Evolutionary conservation across 345 rosid species (phyloP), one percentile per base, ranked within the genome.

Genomic region (Gossypium stocksii): DNA sequence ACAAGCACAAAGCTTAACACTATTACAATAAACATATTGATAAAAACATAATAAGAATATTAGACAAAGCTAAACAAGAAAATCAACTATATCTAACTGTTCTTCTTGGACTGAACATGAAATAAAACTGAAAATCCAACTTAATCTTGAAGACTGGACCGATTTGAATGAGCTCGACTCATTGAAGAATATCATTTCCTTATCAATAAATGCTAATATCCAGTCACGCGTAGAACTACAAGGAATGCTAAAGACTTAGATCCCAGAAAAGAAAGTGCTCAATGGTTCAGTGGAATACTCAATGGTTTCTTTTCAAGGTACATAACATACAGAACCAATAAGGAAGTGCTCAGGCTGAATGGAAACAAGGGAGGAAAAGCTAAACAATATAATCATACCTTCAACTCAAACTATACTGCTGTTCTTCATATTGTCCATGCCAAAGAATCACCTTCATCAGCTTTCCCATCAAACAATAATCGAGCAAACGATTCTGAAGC

Each of bases 361-460:
- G 15, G 16, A 17, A 62, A 61, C 61, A 34, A 17, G 64, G 45
- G 25, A 49, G 46, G 43, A n/a, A 3, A n/a, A 17, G 27, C 34
- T 23, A 59, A 20, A 66, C 11, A 16, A 57, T 49, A 17, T 19
- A 62, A 71, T 1, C 22, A n/a, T 70, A 80, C 82, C 82, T 83
- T 76, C 53, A 65, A 69, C 68, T 76, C 75, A 76, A 71, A 73
- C 15, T 43, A 48, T 10, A 25, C 67, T 51, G 16, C 52, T 15
- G 72, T 58, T 75, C 74, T 59, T 75, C 62, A 58, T 53, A 60
- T 38, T 56, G 23, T 44, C 17, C 60, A 20, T 25, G 44, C 57
- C 34, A 57, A 69, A 70, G 38, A 51, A 52, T 62, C 48, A 71
- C 51, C 41, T 51, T 34, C 13, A 53, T 66, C 15, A 10, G 52